phyloP scores from a whole-genome alignment of 2,329 filamentous ascomycete species.

The Knufia petricola region DNA sequence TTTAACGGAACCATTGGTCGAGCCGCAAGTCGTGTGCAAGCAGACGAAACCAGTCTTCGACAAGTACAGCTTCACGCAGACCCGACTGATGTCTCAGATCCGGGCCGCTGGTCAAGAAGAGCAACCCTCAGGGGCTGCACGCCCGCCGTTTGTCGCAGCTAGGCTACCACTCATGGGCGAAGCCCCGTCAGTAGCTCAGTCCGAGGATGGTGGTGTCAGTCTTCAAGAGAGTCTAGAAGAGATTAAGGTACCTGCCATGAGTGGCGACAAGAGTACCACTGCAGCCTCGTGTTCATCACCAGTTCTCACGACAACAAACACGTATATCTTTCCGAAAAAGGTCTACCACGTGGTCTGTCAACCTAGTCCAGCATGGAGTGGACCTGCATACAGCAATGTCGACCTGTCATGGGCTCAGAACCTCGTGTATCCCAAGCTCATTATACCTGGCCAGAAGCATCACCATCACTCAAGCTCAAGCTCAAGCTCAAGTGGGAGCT shows the following conservation, averaged over 20 bases:
- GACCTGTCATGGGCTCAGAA: background rate
- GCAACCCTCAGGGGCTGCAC: background rate
- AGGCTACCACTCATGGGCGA: slow-evolving; percentile 1
- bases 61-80: background rate
- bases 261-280: background rate
- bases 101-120: background rate
- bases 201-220: background rate
- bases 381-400: background rate
- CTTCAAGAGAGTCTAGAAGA: background rate
- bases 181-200: background rate
- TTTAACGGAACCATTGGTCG: background rate
- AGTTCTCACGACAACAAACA: background rate
- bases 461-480: background rate
- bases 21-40: background rate
- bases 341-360: background rate
- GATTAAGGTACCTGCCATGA: background rate
- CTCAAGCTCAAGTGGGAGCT: background rate
- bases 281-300: background rate
- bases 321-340: background rate
- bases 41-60: background rate
- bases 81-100: background rate
- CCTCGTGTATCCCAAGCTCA: background rate
- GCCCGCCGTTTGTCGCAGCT: background rate
- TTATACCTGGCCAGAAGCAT: background rate
- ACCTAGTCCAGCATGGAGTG: background rate